Base-by-base conservation (phyloP, 345 rosid species). In the Laguncularia racemosa region DNA sequence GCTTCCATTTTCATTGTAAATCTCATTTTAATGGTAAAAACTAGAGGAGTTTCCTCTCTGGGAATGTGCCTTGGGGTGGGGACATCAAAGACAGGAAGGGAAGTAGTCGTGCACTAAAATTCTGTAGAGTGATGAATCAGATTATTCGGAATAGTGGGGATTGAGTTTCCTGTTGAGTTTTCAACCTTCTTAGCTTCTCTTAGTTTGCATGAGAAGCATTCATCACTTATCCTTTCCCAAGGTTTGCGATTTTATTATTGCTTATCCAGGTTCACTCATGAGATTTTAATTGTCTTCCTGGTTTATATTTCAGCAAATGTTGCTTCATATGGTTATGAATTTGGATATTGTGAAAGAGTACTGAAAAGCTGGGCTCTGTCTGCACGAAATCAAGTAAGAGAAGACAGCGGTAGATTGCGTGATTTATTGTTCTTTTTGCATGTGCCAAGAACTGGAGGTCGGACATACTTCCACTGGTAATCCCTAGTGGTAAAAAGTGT, bases 381-480 rank as follows among this genome's bases (percentile, higher is more conserved):
- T 61, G 80, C 91, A 20, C 78, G 67, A 53, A 78, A 73, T 64
- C 76, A 73, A 62, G 77, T 79, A 67, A 64, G 61, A 53, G 83
- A 72, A 48, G 85, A 85, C 60, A 82, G 74, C 54, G 95, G 82
- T 67, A 78, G 69, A 13, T 84, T 93, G 46, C 76, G 62, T 49
- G 99, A 87, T 68, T 68, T 93, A 69, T 73, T 93, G 56, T 89
- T 89, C 69, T 93, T 93, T 76, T 88, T 93, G 48, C 99, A 93
- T 69, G 76, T 93, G 61, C 99, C 97, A 14, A 76, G 99, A 66
- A 93, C 99, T 10, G 99, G 99, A 66, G 99, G 99, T 44, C 84
- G 99, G 20, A 78, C 97, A 4, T 93, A 89, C 64, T 89, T 84
- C 56, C 89, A 89, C 66, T 93, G 99, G 99, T 89, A 78, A 64